A percentile compares a stretch with the other conserved stretches of the same genome.
Conservation (phyloP, 345 rosid species). For the Kernera saxatilis region DNA sequence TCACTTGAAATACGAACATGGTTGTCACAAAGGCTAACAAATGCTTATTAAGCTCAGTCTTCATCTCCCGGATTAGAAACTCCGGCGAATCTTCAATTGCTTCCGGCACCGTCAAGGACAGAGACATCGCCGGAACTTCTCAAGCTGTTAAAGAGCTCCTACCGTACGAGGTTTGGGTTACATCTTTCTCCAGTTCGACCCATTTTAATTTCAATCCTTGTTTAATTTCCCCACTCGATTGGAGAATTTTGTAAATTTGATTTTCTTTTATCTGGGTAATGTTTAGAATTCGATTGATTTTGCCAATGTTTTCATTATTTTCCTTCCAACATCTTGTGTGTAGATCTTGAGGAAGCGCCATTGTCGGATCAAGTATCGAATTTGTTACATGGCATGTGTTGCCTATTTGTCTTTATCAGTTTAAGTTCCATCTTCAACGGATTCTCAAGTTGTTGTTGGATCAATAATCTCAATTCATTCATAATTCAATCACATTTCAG, state of each 20-base stretch:
- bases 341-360: slow-evolving; percentile 16
- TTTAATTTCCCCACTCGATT: neutral
- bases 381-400: slow-evolving; percentile 19
- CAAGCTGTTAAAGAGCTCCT: slow-evolving; percentile 24
- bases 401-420: neutral
- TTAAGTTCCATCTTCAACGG: neutral
- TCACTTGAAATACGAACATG: neutral
- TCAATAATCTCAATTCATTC: neutral
- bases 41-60: slow-evolving; percentile 24
- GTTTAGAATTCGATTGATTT: neutral
- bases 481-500: slow-evolving; percentile 16
- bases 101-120: neutral
- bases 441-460: neutral
- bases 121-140: slow-evolving; percentile 26
- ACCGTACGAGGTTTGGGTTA: neutral
- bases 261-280: neutral
- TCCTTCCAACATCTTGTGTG: neutral
- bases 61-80: neutral
- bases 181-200: neutral
- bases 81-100: neutral
- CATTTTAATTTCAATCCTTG: neutral
- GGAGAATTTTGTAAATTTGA: neutral
- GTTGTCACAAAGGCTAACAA: slow-evolving; percentile 13
- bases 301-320: neutral
- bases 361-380: slow-evolving; percentile 13